These are phyloP conservation scores for Kuraishia cidri DNA, from an alignment of 805 yeast species.

Conservation along the genomic window DNA sequence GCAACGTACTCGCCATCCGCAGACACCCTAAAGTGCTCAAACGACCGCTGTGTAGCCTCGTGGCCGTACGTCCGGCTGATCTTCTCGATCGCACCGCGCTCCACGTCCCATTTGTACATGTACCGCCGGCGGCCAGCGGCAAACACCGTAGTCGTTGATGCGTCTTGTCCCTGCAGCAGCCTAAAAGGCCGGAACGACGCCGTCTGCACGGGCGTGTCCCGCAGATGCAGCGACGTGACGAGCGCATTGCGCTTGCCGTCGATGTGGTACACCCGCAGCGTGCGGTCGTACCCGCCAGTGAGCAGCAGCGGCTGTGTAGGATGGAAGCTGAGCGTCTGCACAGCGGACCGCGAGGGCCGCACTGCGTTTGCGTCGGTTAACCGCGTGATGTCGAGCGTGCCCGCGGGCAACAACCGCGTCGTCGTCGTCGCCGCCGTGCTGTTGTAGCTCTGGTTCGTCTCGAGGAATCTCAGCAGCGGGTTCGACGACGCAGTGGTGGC, in stretches of 20 bases:
- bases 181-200: conserved; percentile 61
- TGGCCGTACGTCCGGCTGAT: conserved; percentile 89
- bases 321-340: conserved; percentile 85
- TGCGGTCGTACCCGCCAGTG: conserved; percentile 89
- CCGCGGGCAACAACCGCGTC: conserved; percentile 56
- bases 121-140: conserved; percentile 90
- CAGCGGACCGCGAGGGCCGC: conserved; percentile 63
- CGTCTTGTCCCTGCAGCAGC: conserved; percentile 8
- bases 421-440: conserved; percentile 20
- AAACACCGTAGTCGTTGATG: conserved; percentile 42
- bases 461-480: conserved; percentile 21
- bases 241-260: conserved; percentile 80
- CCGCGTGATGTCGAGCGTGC: conserved; percentile 66
- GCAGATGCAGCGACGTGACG: conserved; percentile 74
- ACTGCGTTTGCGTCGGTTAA: conserved; percentile 79
- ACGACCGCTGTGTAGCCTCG: conserved; percentile 73
- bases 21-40: conserved; percentile 78
- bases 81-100: conserved; percentile 58
- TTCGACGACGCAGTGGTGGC: conserved; percentile 14
- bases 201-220: conserved; percentile 72
- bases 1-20: conserved; percentile 68
- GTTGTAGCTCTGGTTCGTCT: conserved; percentile 19
- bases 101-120: conserved; percentile 87
- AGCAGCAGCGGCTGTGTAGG: conserved; percentile 72
- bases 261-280: conserved; percentile 78